phyloP scores from a whole-genome alignment of 2,329 filamentous ascomycete species.

The Calonectria hawksworthii region DNA sequence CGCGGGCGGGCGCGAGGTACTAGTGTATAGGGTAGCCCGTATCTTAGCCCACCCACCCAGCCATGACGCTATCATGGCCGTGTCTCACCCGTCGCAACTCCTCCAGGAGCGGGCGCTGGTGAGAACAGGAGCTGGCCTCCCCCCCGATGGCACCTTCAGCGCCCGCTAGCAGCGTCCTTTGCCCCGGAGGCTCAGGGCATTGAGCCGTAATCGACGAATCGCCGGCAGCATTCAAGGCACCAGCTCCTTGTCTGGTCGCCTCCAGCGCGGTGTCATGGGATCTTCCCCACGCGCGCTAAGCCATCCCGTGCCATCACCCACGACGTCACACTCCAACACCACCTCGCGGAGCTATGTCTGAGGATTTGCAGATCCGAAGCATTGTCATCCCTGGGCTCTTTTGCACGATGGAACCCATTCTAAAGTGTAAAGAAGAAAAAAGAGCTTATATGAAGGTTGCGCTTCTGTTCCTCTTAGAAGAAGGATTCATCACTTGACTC shows the following conservation, averaged over 20 bases:
- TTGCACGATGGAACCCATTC: neutral
- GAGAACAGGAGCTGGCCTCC: neutral
- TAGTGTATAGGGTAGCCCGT: constrained; percentile 4
- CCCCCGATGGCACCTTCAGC: neutral
- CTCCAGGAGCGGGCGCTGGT: neutral
- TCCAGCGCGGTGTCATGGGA: neutral
- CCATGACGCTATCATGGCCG: neutral
- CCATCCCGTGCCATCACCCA: neutral
- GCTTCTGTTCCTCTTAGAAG: neutral
- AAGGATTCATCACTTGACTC: neutral
- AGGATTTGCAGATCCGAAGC: neutral
- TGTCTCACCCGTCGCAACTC: neutral
- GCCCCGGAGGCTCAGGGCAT: neutral
- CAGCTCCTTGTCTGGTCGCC: neutral
- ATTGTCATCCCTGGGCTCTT: constrained; percentile 1
- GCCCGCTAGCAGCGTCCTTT: neutral
- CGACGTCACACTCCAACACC: constrained; percentile 10
- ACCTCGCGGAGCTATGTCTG: neutral
- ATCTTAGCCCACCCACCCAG: neutral
- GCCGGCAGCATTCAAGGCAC: neutral
- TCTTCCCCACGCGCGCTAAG: neutral
- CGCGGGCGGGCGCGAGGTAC: neutral
- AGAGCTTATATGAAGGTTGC: neutral
- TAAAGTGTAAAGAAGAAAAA: neutral
- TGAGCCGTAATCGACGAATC: neutral